Percentiles rank a stretch among this genome's conserved stretches.
Evolutionary conservation across 2,329 filamentous ascomycete genomes (phyloP).

Genomic region (Fusarium subglutinans): DNA sequence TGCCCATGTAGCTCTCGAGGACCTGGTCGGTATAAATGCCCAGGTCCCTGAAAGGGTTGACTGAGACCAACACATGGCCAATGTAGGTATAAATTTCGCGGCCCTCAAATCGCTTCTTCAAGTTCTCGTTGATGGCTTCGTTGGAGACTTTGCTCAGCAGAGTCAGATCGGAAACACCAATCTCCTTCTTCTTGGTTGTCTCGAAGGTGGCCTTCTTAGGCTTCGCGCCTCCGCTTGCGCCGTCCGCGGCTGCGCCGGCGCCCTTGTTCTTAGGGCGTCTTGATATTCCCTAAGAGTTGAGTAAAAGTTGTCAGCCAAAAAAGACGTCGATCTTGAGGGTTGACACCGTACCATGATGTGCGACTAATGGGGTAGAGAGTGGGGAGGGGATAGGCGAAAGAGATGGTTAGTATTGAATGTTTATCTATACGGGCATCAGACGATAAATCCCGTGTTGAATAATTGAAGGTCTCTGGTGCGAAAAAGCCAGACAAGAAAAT

Average conservation of each 20-base stretch:
- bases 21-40: constrained; percentile 98
- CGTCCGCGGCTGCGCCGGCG: constrained; percentile 51
- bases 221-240: constrained; percentile 61
- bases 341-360: constrained; percentile 47
- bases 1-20: constrained; percentile 92
- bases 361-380: constrained; percentile 28
- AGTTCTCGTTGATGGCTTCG: constrained; percentile 98
- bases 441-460: constrained; percentile 12
- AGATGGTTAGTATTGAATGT: constrained; percentile 22
- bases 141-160: constrained; percentile 98
- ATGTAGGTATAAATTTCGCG: constrained; percentile 99
- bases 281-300: constrained; percentile 49
- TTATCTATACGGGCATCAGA: constrained; percentile 42
- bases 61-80: constrained; percentile 97
- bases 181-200: constrained; percentile 97
- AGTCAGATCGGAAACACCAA: constrained; percentile 96
- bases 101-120: constrained; percentile 98
- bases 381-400: constrained; percentile 26
- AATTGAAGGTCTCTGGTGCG: constrained; percentile 15
- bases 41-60: constrained; percentile 97
- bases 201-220: constrained; percentile 98
- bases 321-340: constrained; percentile 12
- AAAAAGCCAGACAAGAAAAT: constrained; percentile 25
- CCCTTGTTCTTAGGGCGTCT: constrained; percentile 54
- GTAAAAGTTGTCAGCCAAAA: constrained; percentile 24